Percentiles rank a stretch among this genome's conserved stretches.
Evolutionary conservation across 73 alveolate species (phyloP).

Genomic region (Paramecium octaurelia): DNA sequence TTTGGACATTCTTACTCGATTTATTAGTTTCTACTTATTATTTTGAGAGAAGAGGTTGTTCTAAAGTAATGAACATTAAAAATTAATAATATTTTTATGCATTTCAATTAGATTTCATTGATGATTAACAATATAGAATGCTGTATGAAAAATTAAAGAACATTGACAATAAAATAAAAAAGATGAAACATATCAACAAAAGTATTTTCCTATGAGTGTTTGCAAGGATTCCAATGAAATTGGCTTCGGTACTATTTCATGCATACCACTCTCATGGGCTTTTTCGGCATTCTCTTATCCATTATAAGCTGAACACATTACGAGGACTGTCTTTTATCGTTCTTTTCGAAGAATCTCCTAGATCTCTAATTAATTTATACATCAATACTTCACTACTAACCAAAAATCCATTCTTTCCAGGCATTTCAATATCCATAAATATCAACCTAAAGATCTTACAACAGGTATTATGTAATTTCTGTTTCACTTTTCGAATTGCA

Average conservation of each 20-base stretch:
- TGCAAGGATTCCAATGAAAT: background rate
- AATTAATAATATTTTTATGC: background rate
- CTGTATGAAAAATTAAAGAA: no score
- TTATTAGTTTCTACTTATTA: background rate
- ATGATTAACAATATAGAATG: no score
- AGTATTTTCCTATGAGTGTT: background rate
- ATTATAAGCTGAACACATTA: constrained; percentile 31
- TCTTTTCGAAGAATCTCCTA: background rate
- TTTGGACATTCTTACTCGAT: background rate
- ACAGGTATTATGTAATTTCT: background rate
- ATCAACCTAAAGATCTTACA: background rate
- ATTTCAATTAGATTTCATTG: no score
- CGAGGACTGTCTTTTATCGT: background rate
- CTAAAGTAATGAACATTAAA: background rate
- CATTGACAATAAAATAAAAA: no score
- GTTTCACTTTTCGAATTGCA: background rate
- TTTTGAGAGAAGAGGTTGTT: background rate
- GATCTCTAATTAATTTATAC: background rate
- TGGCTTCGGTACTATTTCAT: background rate
- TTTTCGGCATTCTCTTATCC: background rate
- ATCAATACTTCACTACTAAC: background rate
- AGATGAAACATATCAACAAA: background rate
- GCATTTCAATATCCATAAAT: constrained; percentile 45
- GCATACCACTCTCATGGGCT: constrained; percentile 17
- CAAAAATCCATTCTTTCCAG: constrained; percentile 12